Base-by-base conservation (phyloP, 2,329 filamentous ascomycete genomes). In the Paracorniculantispora psalliotae region DNA sequence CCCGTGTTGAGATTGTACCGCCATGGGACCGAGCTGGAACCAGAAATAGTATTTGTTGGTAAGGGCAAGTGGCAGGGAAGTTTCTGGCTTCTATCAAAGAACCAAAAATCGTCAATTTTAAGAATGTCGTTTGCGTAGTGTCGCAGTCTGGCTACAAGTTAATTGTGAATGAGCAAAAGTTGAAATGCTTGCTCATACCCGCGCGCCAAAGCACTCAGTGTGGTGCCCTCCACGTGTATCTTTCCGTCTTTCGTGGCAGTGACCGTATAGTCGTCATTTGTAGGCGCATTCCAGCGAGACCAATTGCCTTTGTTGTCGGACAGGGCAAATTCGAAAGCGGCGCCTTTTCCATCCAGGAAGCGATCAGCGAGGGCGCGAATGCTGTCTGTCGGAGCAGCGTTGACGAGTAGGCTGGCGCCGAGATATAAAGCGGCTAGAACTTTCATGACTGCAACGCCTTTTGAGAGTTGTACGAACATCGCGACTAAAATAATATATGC, bases 1-100 rank as follows among this genome's bases (percentile, higher is more conserved):
- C 75, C 75, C 3, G 77, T 79, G 61, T 81, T 81, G 62, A 81
- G 79, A 63, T 79, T 75, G 64, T 81, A 81, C 25, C 63, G 63
- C 41, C 61, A 64, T 1, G 63, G 63, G 1, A 64, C 63, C 8
- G 60, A 53, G n/a, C 60, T 63, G 35, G 49, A 47, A 4, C 61
- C 61, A 10, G 35, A 25, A 46, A 33, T 39, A 5, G 60, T 25
- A 21, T 49, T 37, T 13, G 23, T 17, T 8, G 60, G 61, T 1
- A 21, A n/a, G 4, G 63, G 63, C 33, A 65, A 33, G 2, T 17
- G 30, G 1, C 35, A 23, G 3, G 62, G 50, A 7, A 55, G 30
- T 13, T 53, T 41, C 1, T 50, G 51, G 10, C 48, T 41, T 5
- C 33, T 48, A 12, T 64, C 57, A n/a, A 62, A 57, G 26, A 62